Evolutionary conservation across 768 basidiomycete species (phyloP), one percentile per base, ranked within the genome.

Genomic region (Suillus fuscotomentosus): DNA sequence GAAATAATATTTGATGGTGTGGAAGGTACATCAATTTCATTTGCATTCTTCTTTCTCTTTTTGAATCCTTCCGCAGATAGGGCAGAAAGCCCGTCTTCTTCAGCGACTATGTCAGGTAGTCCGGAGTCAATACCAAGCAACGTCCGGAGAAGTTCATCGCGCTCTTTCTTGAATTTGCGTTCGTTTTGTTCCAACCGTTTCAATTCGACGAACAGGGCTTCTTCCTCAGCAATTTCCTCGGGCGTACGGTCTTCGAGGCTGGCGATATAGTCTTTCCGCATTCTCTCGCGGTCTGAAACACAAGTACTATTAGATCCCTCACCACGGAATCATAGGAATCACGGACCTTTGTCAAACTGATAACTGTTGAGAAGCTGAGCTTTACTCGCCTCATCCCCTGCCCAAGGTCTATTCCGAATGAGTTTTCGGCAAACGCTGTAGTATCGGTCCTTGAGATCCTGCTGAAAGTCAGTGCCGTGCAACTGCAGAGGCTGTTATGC

Each of bases 171-270:
- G 81, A 95, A 98, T 61, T 84, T 84, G 39, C 90, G 84, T 73
- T 97, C 95, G 65, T 84, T 93, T 77, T 98, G 97, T 73, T 98
- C 96, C 59, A 99, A 83, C n/a, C 94, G 88, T 72, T 96, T 95
- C 59, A 97, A 84, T 75, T 98, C 95, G 66, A 98, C 79, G 77
- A 92, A 98, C 3, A 99, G 82, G 9, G 94, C 91, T 70, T 98
- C 96, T 81, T 99, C 97, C 74, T 99, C 96, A 20, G 89, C 90
- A 51, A 97, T 89, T 77, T 98, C 94, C 57, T 91, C 88, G 5
- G 88, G 84, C 0, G 94, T 91, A n/a, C 97, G 88, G 63, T 84
- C 87, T 77, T 95, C 93, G n/a, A 99, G 86, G 65, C 88, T 91
- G 10, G 83, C 78, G 15, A 99, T 83, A 71, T 99, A 97, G 63